A percentile compares a stretch with the other conserved stretches of the same genome.
phyloP scores from a whole-genome alignment of 2,329 filamentous ascomycete genomes.

The Didymella lethalis region DNA sequence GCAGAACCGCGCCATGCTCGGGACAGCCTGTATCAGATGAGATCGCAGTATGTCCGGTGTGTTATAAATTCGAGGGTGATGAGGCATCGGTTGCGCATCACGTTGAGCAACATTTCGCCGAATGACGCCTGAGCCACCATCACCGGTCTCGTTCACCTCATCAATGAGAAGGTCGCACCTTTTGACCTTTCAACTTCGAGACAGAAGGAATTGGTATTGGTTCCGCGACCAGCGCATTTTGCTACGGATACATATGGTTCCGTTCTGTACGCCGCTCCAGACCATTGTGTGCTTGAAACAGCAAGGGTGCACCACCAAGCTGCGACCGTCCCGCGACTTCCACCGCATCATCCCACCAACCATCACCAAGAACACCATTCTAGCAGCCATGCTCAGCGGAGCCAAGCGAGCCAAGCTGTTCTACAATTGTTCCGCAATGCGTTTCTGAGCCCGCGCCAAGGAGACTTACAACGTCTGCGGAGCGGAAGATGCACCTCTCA shows the following conservation, averaged over 20 bases:
- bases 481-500: constrained; percentile 21
- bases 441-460: constrained; percentile 10
- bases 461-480: constrained; percentile 6
- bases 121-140: constrained; percentile 7
- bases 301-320: constrained; percentile 11
- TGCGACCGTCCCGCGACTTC: constrained; percentile 20
- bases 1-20: constrained; percentile 36
- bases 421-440: constrained; percentile 32
- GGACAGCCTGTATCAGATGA: constrained; percentile 24
- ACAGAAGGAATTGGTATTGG: background rate
- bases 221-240: background rate
- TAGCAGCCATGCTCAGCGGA: background rate
- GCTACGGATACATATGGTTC: background rate
- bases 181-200: background rate
- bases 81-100: constrained; percentile 73
- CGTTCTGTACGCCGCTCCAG: constrained; percentile 7
- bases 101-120: constrained; percentile 65
- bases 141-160: background rate
- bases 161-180: background rate
- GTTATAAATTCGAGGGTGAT: constrained; percentile 71
- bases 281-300: constrained; percentile 11
- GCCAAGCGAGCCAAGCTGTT: constrained; percentile 25
- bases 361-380: constrained; percentile 5
- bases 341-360: constrained; percentile 5
- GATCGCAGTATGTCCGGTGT: constrained; percentile 67